Percentiles rank a stretch among this genome's conserved stretches.
These are phyloP conservation scores for Mycena filopes DNA, from an alignment of 768 basidiomycete species.

Conservation along the genomic window DNA sequence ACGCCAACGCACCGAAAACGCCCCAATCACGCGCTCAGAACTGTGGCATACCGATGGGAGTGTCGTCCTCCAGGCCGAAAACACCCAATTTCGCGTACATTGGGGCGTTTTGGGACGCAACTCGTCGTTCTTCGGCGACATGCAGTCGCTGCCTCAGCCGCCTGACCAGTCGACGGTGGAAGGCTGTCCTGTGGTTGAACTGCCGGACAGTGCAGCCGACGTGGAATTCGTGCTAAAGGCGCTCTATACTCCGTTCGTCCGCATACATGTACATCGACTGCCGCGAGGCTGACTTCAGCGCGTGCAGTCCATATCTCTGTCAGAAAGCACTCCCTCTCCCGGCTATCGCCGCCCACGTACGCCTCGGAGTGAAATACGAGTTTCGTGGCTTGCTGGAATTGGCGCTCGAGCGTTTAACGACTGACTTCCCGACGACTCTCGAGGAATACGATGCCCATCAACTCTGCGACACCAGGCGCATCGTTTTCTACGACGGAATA, in stretches of 20 bases:
- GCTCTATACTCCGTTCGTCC: slow-evolving; percentile 17
- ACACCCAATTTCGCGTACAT: slow-evolving; percentile 22
- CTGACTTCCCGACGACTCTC: no score
- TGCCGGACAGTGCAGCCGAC: slow-evolving; percentile 3
- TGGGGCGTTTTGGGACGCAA: slow-evolving; percentile 14
- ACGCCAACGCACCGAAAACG: slow-evolving; percentile 2
- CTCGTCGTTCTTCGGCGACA: slow-evolving; percentile 18
- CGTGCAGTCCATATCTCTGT: not conserved
- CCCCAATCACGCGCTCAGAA: not conserved
- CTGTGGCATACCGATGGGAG: slow-evolving; percentile 26
- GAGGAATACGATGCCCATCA: no score
- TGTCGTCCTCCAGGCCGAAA: slow-evolving; percentile 1
- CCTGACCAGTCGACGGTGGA: not conserved
- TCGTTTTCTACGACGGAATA: not conserved
- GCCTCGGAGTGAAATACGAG: slow-evolving; percentile 3
- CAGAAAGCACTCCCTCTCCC: slow-evolving; percentile 3
- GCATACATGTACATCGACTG: no score
- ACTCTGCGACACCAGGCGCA: not conserved
- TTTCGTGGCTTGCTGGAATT: not conserved
- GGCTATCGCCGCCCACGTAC: not conserved
- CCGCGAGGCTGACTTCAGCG: not conserved
- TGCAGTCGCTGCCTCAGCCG: slow-evolving; percentile 19
- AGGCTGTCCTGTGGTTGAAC: slow-evolving; percentile 18
- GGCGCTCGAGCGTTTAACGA: no score
- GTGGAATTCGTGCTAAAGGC: slow-evolving; percentile 7